These are phyloP conservation scores for Aspergillus pseudoterreus DNA, from an alignment of 2,329 filamentous ascomycete species.

Conservation along the genomic window DNA sequence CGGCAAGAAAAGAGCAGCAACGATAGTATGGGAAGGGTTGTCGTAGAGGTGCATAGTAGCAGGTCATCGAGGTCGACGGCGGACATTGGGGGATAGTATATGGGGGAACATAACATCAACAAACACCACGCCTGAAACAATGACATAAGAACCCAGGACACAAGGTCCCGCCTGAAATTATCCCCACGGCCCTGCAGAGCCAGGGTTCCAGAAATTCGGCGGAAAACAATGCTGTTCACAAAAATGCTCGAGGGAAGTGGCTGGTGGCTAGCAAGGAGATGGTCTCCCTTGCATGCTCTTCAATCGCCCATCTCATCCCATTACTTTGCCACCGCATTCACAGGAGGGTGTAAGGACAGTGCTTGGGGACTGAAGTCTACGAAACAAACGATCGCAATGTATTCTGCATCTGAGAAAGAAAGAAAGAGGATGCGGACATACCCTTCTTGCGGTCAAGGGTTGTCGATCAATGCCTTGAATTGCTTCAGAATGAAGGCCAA, in stretches of 20 bases:
- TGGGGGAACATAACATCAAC: constrained; percentile 1
- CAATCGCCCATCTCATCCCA: background rate
- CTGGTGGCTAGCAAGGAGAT: constrained; percentile 4
- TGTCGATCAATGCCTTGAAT: constrained; percentile 2
- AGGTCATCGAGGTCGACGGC: background rate
- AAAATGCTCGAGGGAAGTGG: constrained; percentile 1
- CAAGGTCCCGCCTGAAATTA: background rate
- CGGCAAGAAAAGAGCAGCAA: background rate
- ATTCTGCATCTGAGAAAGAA: background rate
- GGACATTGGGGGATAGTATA: background rate
- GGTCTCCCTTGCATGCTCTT: constrained; percentile 3
- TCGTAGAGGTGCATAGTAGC: constrained; percentile 1
- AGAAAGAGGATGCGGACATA: constrained; percentile 1
- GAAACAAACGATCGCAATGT: background rate
- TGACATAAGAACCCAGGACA: constrained; percentile 3
- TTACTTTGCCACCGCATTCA: background rate
- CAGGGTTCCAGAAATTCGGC: background rate
- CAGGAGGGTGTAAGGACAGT: background rate
- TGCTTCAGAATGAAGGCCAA: background rate
- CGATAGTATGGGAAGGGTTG: too few species aligned
- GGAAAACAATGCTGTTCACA: background rate
- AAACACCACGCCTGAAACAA: background rate
- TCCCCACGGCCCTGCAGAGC: background rate
- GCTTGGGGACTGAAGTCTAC: background rate
- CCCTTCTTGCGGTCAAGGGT: constrained; percentile 1